Evolutionary conservation across 2,329 filamentous ascomycete species (phyloP), one percentile per base, ranked within the genome.

Genomic region (Xylaria sp.): DNA sequence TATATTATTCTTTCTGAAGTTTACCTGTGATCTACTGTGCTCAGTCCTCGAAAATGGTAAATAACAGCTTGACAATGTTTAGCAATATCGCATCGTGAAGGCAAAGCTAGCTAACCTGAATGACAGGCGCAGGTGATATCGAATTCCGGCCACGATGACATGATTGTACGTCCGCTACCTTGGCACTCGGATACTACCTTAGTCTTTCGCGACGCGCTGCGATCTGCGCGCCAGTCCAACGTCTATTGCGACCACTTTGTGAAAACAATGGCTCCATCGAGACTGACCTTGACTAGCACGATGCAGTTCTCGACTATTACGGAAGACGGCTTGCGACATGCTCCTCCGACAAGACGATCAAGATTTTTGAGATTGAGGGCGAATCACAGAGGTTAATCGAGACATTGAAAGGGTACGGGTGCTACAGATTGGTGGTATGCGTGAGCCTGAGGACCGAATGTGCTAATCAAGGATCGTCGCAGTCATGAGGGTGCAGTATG

Each of bases 231-330:
- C 47, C 14, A 33, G 21, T n/a, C 12, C 19, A 25, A 21, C 11
- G 3, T 17, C 23, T 23, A 9, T 42, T 12, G 59, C 35, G 57
- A 57, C 60, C 61, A 47, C 68, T 61, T 50, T 57, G 51, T 52
- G 25, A 28, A 40, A 7, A 17, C 21, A 23, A 33, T 17, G 4
- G 54, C 31, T 49, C 47, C 50, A 55, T 35, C 64, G 60, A 52
- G 31, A 55, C 71, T 69, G 61, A 73, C 68, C 54, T 56, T 53
- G 43, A 57, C 57, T 70, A 92, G 94, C 95, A 99, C 79, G 95
- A 99, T 86, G 95, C 95, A 69, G 94, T 96, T 69, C 89, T 99
- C 75, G 95, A 99, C 79, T 99, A 98, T 84, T 99, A 98, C 79
- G 95, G 95, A 75, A 89, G 95, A 70, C 91, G 94, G 75, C 88